Evolutionary conservation across 2,329 filamentous ascomycete genomes (phyloP), one percentile per base, ranked within the genome.

Genomic region (Pestalotiopsis sp.): DNA sequence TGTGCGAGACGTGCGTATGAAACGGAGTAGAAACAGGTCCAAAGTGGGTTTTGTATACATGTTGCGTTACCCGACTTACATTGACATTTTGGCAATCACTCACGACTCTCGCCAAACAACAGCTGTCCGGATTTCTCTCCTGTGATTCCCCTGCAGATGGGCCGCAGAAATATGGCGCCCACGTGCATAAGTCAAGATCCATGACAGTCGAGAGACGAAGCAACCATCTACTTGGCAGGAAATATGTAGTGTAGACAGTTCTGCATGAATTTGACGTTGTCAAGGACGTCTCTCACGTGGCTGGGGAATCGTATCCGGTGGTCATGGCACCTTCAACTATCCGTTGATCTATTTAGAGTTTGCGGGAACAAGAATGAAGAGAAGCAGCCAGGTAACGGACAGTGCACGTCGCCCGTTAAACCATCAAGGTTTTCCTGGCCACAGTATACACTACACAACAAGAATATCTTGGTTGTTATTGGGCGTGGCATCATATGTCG

Each of bases 1-100:
- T 41, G 62, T 63, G 49, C 38, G 65, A 69, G 65, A 70, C 69
- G 65, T 69, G 68, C 67, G 59, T 64, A 27, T 56, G 66, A 67
- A 67, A 69, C 65, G 65, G 68, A 58, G 36, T 9, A 49, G 49
- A 38, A 57, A 66, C 41, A 56, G 17, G 41, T 52, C 45, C 20
- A 23, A 9, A 23, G 45, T 52, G 45, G 45, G 45, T 52, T n/a
- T 17, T 52, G 20, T 20, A 52, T 52, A 52, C 45, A 52, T 52
- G 20, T 23, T n/a, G 17, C 45, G 45, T 52, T 52, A 52, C 45
- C 14, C n/a, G 17, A n/a, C 20, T 20, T 52, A 52, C 17, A 52
- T 17, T n/a, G 20, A 20, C 45, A 52, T 52, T 20, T 52, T 52
- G 45, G 20, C 45, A n/a, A 20, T n/a, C 45, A 23, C 45, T 7